phyloP scores from a whole-genome alignment of 176 grass and related monocot species.

The Raddia guianensis region DNA sequence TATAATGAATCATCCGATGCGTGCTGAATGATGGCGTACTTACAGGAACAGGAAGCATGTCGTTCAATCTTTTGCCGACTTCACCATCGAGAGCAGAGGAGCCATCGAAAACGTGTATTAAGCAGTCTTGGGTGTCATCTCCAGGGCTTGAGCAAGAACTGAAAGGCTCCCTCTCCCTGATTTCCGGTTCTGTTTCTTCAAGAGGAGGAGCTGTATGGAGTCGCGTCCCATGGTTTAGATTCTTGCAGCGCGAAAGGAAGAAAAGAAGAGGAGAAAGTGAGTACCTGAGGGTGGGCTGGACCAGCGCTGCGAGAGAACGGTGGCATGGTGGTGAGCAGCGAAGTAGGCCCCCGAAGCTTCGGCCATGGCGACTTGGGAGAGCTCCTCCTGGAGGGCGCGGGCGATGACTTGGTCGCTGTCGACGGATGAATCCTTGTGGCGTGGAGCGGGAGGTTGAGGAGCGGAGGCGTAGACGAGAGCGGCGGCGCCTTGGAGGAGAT shows the following conservation, averaged over 20 bases:
- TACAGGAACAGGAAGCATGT: constrained; percentile 83
- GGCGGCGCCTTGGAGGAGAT: constrained; percentile 47
- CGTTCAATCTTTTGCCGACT: constrained; percentile 78
- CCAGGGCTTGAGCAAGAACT: constrained; percentile 45
- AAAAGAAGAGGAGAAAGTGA: neutral
- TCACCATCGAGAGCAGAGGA: constrained; percentile 62
- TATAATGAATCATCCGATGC: neutral
- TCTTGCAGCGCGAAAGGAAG: neutral
- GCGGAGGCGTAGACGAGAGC: neutral
- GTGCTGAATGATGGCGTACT: neutral
- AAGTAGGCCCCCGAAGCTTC: constrained; percentile 47
- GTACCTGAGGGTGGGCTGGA: constrained; percentile 32
- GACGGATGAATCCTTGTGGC: constrained; percentile 16
- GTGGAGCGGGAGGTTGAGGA: constrained; percentile 7
- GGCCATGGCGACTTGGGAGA: constrained; percentile 56
- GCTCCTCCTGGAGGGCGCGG: constrained; percentile 67
- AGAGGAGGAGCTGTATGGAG: neutral
- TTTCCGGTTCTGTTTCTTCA: constrained; percentile 33
- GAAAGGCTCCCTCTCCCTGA: constrained; percentile 40
- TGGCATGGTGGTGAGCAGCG: constrained; percentile 27
- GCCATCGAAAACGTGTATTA: constrained; percentile 54
- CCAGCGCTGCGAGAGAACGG: constrained; percentile 78
- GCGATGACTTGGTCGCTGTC: constrained; percentile 80
- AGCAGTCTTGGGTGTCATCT: neutral
- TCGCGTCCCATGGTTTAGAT: neutral